A percentile compares a stretch with the other conserved stretches of the same genome.
Evolutionary conservation across 169 alveolate genomes (phyloP).

Genomic region (Cyclospora cayetanensis): DNA sequence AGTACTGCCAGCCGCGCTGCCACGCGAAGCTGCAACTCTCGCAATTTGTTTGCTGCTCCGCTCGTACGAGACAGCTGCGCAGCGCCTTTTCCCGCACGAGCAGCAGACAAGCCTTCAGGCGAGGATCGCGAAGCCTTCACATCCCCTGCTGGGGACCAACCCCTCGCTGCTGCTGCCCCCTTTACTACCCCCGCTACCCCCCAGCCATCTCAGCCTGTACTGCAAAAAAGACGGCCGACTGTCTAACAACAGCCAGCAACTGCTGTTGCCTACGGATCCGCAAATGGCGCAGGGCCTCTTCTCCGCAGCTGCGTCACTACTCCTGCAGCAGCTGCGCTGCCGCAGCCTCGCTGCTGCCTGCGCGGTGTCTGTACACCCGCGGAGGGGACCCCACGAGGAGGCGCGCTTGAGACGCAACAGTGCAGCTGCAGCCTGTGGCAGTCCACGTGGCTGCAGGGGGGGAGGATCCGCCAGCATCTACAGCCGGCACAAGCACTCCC

Average conservation of each 20-base stretch:
- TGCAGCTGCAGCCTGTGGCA: neutral
- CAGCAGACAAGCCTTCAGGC: neutral
- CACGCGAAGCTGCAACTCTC: constrained; percentile 35
- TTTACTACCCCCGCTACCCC: constrained; percentile 51
- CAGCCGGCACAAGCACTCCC: constrained; percentile 17
- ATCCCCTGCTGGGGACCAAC: neutral
- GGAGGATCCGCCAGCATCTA: constrained; percentile 30
- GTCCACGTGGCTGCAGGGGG: constrained; percentile 45
- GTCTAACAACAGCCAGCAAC: neutral
- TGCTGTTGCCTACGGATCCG: constrained; percentile 44
- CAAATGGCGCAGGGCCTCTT: constrained; percentile 22
- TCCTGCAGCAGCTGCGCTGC: constrained; percentile 63
- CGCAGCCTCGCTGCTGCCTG: constrained; percentile 65
- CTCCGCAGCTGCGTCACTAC: constrained; percentile 33
- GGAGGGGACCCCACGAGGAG: neutral
- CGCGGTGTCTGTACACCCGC: constrained; percentile 44
- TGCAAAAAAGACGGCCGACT: neutral
- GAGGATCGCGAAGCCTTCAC: no score
- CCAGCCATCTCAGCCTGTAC: constrained; percentile 15
- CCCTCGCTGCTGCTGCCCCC: constrained; percentile 51
- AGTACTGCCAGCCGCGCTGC: neutral
- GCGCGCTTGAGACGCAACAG: constrained; percentile 42
- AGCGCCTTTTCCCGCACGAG: neutral
- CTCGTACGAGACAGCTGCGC: constrained; percentile 1
- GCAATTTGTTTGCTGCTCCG: constrained; percentile 35